A percentile compares a stretch with the other conserved stretches of the same genome.
These are phyloP conservation scores for Incumbomyces lentus DNA, from an alignment of 2,329 filamentous ascomycete genomes.

Conservation along the genomic window DNA sequence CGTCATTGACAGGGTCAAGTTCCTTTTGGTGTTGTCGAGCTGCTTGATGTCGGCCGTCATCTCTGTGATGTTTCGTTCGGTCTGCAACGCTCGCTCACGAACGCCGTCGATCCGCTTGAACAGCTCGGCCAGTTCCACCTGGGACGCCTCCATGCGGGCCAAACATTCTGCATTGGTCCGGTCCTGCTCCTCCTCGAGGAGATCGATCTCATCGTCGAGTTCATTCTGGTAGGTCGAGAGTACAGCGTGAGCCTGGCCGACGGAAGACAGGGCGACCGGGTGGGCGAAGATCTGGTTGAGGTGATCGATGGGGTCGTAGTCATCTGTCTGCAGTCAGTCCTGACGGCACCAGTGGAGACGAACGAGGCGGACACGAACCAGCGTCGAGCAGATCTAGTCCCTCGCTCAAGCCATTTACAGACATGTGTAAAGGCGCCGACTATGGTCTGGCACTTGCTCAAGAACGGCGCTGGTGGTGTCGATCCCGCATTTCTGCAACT, in stretches of 20 bases:
- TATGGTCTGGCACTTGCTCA: background rate
- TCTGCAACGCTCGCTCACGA: conserved; percentile 76
- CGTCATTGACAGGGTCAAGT: conserved; percentile 94
- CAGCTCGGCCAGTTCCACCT: conserved; percentile 76
- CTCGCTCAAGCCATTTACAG: conserved; percentile 14
- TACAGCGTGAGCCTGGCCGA: conserved; percentile 61
- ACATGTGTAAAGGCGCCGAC: conserved; percentile 4
- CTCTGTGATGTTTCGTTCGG: conserved; percentile 88
- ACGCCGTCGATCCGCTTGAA: conserved; percentile 95
- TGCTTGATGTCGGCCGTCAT: conserved; percentile 99
- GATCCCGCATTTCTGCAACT: no score
- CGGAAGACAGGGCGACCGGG: conserved; percentile 69
- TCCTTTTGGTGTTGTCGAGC: conserved; percentile 90
- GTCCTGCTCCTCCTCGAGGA: conserved; percentile 64
- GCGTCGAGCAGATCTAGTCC: conserved; percentile 34
- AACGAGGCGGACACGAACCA: conserved; percentile 24
- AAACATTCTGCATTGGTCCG: conserved; percentile 80
- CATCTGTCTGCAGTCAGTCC: conserved; percentile 37
- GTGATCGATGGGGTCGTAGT: conserved; percentile 89
- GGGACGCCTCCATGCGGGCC: conserved; percentile 80
- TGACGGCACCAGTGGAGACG: background rate
- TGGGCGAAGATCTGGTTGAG: conserved; percentile 90
- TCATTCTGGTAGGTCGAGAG: conserved; percentile 70
- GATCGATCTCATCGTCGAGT: conserved; percentile 65
- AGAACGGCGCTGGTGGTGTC: no score